Conservation (phyloP, 2,329 filamentous ascomycete species). For the Sodiomyces alkalinus region DNA sequence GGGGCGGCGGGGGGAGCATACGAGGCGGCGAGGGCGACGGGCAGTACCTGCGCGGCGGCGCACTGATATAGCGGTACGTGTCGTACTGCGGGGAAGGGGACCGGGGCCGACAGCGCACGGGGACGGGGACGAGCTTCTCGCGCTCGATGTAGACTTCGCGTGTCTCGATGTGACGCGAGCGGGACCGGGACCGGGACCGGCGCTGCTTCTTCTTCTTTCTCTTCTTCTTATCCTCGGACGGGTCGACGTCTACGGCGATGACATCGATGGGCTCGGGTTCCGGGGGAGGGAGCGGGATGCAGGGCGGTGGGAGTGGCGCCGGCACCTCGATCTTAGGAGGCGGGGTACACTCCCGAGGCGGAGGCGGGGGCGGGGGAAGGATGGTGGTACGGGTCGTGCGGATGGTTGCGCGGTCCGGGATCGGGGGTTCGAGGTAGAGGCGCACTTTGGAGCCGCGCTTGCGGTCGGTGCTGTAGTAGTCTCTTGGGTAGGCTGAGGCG, state of each 20-base stretch:
- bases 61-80: slow-evolving; percentile 38
- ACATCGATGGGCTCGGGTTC: slow-evolving; percentile 11
- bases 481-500: slow-evolving; percentile 5
- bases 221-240: slow-evolving; percentile 7
- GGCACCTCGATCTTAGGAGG: slow-evolving; percentile 9
- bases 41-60: slow-evolving; percentile 26
- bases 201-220: slow-evolving; percentile 9
- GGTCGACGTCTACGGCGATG: slow-evolving; percentile 14
- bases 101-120: too few relatives aligned
- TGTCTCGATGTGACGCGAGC: slow-evolving; percentile 10
- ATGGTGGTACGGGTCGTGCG: slow-evolving; percentile 21
- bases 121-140: slow-evolving; percentile 30
- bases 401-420: slow-evolving; percentile 20
- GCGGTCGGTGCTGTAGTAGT: slow-evolving; percentile 13
- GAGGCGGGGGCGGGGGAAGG: slow-evolving; percentile 20
- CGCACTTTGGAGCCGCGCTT: slow-evolving; percentile 22
- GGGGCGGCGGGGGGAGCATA: slow-evolving; percentile 13
- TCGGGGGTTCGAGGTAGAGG: slow-evolving; percentile 25
- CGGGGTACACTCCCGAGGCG: slow-evolving; percentile 10
- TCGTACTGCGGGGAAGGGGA: slow-evolving; percentile 27
- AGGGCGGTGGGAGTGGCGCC: slow-evolving; percentile 10
- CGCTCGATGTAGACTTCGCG: slow-evolving; percentile 35
- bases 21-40: slow-evolving; percentile 19
- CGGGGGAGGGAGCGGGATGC: slow-evolving; percentile 9
- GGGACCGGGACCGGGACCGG: slow-evolving; percentile 15